Conservation (phyloP, 2,329 filamentous ascomycete genomes). For the Chaetomium globosum region DNA sequence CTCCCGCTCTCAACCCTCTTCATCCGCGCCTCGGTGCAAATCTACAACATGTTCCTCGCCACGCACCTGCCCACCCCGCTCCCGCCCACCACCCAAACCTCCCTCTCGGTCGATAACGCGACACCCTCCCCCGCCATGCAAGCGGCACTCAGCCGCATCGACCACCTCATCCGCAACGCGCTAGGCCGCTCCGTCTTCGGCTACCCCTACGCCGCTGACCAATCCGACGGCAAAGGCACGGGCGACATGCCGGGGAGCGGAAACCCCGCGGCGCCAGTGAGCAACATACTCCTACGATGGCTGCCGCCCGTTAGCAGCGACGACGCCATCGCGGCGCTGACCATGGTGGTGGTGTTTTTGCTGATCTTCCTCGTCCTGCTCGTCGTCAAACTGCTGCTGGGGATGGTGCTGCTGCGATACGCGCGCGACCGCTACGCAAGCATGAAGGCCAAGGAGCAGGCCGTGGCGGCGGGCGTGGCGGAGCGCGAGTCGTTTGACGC, state of each 20-base stretch:
- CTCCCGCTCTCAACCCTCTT: constrained; percentile 93
- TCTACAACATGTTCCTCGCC: constrained; percentile 96
- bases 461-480: constrained; percentile 49
- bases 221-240: constrained; percentile 24
- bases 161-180: constrained; percentile 74
- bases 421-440: constrained; percentile 74
- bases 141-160: constrained; percentile 77
- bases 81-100: constrained; percentile 64
- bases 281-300: constrained; percentile 16
- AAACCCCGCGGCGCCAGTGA: constrained; percentile 3
- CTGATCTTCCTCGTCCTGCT: constrained; percentile 83
- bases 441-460: constrained; percentile 73
- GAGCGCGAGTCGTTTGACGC: constrained; percentile 64
- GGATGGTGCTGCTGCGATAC: constrained; percentile 82
- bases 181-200: constrained; percentile 74
- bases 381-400: constrained; percentile 80
- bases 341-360: constrained; percentile 85
- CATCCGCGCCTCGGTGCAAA: constrained; percentile 90
- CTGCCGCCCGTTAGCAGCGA: constrained; percentile 61
- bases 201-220: constrained; percentile 47
- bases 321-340: constrained; percentile 72
- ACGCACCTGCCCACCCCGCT: constrained; percentile 79
- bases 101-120: constrained; percentile 65
- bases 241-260: background rate
- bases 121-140: constrained; percentile 69